Conservation (phyloP, 345 rosid genomes). For the Acer yangbiense region DNA sequence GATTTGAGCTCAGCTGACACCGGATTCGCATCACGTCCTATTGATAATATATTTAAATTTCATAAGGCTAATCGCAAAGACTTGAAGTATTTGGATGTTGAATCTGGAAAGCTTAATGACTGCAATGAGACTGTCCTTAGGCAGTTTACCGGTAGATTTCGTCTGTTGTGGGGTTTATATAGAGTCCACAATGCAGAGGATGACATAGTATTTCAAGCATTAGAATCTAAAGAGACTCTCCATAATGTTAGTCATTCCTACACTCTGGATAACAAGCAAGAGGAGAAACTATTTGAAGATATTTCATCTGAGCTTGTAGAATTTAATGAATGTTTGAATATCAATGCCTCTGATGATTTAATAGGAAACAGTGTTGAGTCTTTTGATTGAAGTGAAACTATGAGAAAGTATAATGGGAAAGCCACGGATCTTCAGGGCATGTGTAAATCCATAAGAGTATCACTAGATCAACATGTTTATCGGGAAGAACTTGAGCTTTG, state of each 20-base stretch:
- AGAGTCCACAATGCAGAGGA: constrained; percentile 71
- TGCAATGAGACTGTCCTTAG: constrained; percentile 50
- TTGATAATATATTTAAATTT: constrained; percentile 65
- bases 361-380: constrained; percentile 20
- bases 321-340: constrained; percentile 38
- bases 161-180: constrained; percentile 58
- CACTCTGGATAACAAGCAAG: constrained; percentile 64
- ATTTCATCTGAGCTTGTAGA: constrained; percentile 55
- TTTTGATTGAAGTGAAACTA: constrained; percentile 21
- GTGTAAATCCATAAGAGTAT: constrained; percentile 63
- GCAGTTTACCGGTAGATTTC: constrained; percentile 65
- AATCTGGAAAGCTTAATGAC: constrained; percentile 59
- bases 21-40: constrained; percentile 44
- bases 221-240: constrained; percentile 63
- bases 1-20: constrained; percentile 39
- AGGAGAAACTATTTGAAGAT: constrained; percentile 59
- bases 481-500: constrained; percentile 67
- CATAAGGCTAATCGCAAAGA: constrained; percentile 66
- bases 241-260: constrained; percentile 68
- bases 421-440: constrained; percentile 64
- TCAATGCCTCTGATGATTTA: constrained; percentile 17
- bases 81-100: constrained; percentile 62
- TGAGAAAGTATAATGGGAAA: constrained; percentile 43
- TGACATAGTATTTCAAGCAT: constrained; percentile 65
- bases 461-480: constrained; percentile 60